Evolutionary conservation across 2,329 filamentous ascomycete species (phyloP).

Genomic region (Teratosphaeria nubilosa): DNA sequence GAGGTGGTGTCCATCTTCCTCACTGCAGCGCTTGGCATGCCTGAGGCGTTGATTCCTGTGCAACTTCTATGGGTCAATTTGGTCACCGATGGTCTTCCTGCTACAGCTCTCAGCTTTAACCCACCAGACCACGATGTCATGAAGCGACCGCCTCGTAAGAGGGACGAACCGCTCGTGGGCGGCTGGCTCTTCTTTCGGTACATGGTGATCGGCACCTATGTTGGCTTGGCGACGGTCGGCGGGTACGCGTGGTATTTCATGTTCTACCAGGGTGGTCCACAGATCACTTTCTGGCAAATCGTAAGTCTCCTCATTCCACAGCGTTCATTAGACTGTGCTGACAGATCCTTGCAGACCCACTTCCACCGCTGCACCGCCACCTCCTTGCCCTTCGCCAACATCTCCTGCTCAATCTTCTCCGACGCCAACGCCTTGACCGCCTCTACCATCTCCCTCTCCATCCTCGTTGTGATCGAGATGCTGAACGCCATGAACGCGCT

Average conservation of each 20-base stretch:
- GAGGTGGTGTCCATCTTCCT: slow-evolving; percentile 99
- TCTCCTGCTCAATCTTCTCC: slow-evolving; percentile 85
- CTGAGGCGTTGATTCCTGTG: slow-evolving; percentile 90
- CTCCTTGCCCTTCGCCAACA: slow-evolving; percentile 69
- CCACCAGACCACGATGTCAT: slow-evolving; percentile 98
- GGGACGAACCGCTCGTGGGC: slow-evolving; percentile 83
- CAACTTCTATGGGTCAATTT: slow-evolving; percentile 98
- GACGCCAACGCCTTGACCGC: slow-evolving; percentile 80
- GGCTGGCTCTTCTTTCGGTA: slow-evolving; percentile 98
- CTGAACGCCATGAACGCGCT: slow-evolving; percentile 98
- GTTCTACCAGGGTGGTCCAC: slow-evolving; percentile 81
- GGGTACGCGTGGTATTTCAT: slow-evolving; percentile 99
- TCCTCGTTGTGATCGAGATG: slow-evolving; percentile 97
- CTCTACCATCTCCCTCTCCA: slow-evolving; percentile 83
- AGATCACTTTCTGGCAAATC: slow-evolving; percentile 83
- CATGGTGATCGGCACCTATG: slow-evolving; percentile 89
- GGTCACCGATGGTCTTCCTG: slow-evolving; percentile 92
- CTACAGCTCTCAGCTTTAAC: slow-evolving; percentile 95
- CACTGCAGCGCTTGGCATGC: slow-evolving; percentile 92
- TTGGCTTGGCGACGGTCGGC: slow-evolving; percentile 86
- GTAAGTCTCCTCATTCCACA: slow-evolving; percentile 29
- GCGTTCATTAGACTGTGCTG: slow-evolving; percentile 1
- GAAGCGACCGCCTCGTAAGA: slow-evolving; percentile 81
- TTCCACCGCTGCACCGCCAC: slow-evolving; percentile 69
- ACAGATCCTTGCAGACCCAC: slow-evolving; percentile 44